These are phyloP conservation scores for Raphanus hybrid DNA, from an alignment of 441 rosid species.

Conservation along the genomic window DNA sequence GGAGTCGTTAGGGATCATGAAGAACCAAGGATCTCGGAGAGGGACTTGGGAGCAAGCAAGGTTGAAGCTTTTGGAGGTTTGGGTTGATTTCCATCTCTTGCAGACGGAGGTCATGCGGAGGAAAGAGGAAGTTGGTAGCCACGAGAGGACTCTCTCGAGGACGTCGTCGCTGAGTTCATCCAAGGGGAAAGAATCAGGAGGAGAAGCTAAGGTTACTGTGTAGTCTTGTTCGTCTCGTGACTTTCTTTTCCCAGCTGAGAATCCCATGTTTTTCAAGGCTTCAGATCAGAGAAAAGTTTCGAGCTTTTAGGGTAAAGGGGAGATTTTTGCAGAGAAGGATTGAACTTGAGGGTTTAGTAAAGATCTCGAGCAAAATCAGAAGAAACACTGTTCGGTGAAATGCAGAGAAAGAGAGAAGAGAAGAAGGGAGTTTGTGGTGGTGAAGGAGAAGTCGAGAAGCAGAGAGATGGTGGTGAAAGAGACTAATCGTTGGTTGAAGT, in stretches of 20 bases:
- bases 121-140: constrained; percentile 77
- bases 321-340: not conserved
- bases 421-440: not conserved
- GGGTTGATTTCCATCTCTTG: constrained; percentile 82
- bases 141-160: constrained; percentile 80
- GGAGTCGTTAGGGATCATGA: constrained; percentile 57
- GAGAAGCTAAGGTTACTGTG: constrained; percentile 8
- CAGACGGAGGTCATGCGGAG: constrained; percentile 71
- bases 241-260: constrained; percentile 62
- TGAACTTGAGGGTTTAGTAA: no score
- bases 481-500: not conserved
- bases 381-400: not conserved
- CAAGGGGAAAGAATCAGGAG: constrained; percentile 47
- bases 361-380: no score
- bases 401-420: no score
- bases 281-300: not conserved
- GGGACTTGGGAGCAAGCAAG: constrained; percentile 76
- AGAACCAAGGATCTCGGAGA: constrained; percentile 82
- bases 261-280: constrained; percentile 25
- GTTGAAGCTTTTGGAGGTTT: constrained; percentile 70
- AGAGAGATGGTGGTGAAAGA: not conserved
- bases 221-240: constrained; percentile 39
- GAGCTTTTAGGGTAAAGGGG: not conserved
- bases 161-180: constrained; percentile 77
- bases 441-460: constrained; percentile 1